Evolutionary conservation across 2,329 filamentous ascomycete genomes (phyloP).

Genomic region (Blastomyces gilchristii): DNA sequence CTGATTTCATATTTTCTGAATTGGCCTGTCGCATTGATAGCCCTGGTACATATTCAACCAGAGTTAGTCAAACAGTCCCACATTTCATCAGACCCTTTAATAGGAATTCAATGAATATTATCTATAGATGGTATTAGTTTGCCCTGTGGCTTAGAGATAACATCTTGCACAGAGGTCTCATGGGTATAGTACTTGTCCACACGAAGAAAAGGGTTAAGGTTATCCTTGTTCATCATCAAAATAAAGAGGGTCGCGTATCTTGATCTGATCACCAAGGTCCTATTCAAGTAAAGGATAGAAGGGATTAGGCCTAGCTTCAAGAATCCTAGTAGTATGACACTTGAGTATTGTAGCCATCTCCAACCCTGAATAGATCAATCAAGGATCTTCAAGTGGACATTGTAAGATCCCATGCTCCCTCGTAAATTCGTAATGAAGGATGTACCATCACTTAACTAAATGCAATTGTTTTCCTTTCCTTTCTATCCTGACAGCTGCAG

Average conservation of each 20-base stretch:
- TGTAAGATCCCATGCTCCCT: constrained; percentile 12
- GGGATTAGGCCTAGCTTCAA: constrained; percentile 7
- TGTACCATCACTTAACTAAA: constrained; percentile 15
- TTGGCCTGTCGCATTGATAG: constrained; percentile 13
- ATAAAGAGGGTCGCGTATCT: constrained; percentile 21
- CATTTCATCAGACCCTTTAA: constrained; percentile 7
- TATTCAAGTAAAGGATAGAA: constrained; percentile 2
- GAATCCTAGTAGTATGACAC: neutral
- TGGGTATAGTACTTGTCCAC: constrained; percentile 20
- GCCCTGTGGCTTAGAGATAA: constrained; percentile 12
- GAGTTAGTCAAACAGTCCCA: constrained; percentile 17
- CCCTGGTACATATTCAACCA: constrained; percentile 18
- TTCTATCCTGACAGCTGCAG: constrained; percentile 9
- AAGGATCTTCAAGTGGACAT: constrained; percentile 15
- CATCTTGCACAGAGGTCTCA: constrained; percentile 15
- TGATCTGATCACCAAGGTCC: constrained; percentile 16
- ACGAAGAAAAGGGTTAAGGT: constrained; percentile 18
- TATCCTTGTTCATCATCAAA: constrained; percentile 17
- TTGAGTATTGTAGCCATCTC: constrained; percentile 15
- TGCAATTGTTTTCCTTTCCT: constrained; percentile 2
- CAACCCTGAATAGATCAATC: constrained; percentile 11
- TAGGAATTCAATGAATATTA: constrained; percentile 17
- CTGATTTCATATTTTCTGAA: constrained; percentile 14
- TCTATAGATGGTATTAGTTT: constrained; percentile 15
- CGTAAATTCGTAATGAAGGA: constrained; percentile 11